Evolutionary conservation across 1,139 yeast species (phyloP).

Genomic region (Yamadazyma buinensis): DNA sequence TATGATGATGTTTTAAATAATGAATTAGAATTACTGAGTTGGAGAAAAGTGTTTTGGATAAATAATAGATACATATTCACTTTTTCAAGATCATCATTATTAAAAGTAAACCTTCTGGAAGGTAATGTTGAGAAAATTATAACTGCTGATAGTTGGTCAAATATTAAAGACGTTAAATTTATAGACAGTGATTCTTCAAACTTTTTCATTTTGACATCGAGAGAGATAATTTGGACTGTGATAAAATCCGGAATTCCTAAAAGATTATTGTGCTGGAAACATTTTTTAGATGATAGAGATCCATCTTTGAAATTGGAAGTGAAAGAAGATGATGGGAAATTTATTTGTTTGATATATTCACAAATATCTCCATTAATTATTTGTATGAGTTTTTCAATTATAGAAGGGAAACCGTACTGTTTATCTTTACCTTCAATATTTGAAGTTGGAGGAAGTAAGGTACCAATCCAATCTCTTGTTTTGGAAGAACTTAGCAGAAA

Average conservation of each 20-base stretch:
- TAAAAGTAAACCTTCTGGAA: slow-evolving; percentile 23
- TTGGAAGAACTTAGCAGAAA: slow-evolving; percentile 9
- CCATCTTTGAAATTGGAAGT: slow-evolving; percentile 47
- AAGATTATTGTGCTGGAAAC: slow-evolving; percentile 67
- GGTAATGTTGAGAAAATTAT: slow-evolving; percentile 28
- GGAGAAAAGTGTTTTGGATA: slow-evolving; percentile 52
- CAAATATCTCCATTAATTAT: slow-evolving; percentile 38
- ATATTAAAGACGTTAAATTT: slow-evolving; percentile 42
- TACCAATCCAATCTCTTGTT: slow-evolving; percentile 10
- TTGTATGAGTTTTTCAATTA: slow-evolving; percentile 40
- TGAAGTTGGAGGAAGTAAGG: slow-evolving; percentile 9
- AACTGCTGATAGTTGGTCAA: slow-evolving; percentile 57
- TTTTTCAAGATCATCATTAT: slow-evolving; percentile 43
- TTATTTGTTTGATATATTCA: slow-evolving; percentile 38
- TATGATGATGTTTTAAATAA: slow-evolving; percentile 18
- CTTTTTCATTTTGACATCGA: slow-evolving; percentile 54
- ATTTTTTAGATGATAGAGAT: slow-evolving; percentile 53
- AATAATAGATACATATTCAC: slow-evolving; percentile 29
- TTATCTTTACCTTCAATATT: slow-evolving; percentile 16
- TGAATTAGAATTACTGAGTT: slow-evolving; percentile 51
- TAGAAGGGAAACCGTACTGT: slow-evolving; percentile 31
- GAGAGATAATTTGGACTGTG: slow-evolving; percentile 53
- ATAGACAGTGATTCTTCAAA: slow-evolving; percentile 15
- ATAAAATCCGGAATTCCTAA: slow-evolving; percentile 18
- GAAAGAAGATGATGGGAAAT: slow-evolving; percentile 16